These are phyloP conservation scores for Epichloe bromicola DNA, from an alignment of 2,329 filamentous ascomycete species.

Conservation along the genomic window DNA sequence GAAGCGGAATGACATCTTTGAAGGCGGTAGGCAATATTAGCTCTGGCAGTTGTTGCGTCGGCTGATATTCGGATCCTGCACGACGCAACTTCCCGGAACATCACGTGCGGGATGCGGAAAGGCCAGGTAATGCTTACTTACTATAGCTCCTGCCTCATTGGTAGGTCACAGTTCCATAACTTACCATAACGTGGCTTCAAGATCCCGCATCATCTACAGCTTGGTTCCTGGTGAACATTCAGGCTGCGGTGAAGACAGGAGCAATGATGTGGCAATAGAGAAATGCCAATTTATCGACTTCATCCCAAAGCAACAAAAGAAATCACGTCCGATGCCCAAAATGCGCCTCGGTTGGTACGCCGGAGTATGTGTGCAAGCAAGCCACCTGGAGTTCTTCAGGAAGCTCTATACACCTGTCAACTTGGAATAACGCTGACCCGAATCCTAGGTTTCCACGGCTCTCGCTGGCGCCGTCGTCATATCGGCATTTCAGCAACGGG, in stretches of 20 bases:
- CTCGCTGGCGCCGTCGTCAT: conserved; percentile 74
- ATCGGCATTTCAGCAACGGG: conserved; percentile 84
- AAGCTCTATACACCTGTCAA: background rate
- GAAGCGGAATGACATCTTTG: too few relatives aligned
- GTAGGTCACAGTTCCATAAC: background rate
- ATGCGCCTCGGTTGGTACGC: conserved; percentile 50
- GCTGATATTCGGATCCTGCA: background rate
- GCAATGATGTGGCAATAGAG: conserved; percentile 2
- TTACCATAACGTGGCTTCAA: conserved; percentile 6
- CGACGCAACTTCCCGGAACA: background rate
- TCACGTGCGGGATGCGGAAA: conserved; percentile 1
- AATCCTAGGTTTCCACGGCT: conserved; percentile 57
- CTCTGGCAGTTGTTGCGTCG: background rate
- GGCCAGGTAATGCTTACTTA: background rate
- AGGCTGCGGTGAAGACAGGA: background rate
- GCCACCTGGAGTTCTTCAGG: background rate
- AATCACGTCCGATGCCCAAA: conserved; percentile 21
- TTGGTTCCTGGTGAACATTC: background rate
- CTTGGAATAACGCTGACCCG: conserved; percentile 11
- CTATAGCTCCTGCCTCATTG: conserved; percentile 1
- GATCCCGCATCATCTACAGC: background rate
- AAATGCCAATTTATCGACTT: background rate
- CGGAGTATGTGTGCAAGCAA: conserved; percentile 35
- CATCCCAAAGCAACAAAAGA: background rate
- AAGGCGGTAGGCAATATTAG: too few relatives aligned